Base-by-base conservation (phyloP, 2,329 filamentous ascomycete genomes). In the Aspergillus unguis region DNA sequence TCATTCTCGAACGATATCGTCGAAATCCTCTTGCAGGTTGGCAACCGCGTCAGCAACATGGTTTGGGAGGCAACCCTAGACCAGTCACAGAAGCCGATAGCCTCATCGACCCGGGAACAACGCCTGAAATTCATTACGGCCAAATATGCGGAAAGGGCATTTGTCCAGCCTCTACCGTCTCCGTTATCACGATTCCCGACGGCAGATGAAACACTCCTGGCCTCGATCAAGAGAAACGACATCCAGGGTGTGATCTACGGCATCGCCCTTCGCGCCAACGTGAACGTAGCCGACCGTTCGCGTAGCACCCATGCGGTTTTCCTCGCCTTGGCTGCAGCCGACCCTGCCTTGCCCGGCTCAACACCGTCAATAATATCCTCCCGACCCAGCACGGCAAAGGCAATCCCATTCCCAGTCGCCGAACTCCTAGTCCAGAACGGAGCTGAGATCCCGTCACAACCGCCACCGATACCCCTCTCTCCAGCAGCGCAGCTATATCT, bases 1-100 rank as follows among this genome's bases (percentile, higher is more conserved):
- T 96, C 92, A 0, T 99, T 99, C 70, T 97, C 94, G 3, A 87
- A 89, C 62, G 95, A 99, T 77, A 95, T 97, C 68, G 88, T 99
- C 69, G 95, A 99, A 68, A 81, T 99, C 44, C 80, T 99, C 38
- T 78, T 96, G 53, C 85, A 92, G 53, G 85, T 99, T 57, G 95
- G 95, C 57, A 99, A 99, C 69, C 85, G 92, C 46, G 85, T 96
- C 47, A 94, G 92, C 63, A 99, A 99, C 72, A 92, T 92, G 86
- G 81, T 99, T 23, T 99, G 92, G 90, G 94, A 99, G 75, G 86
- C 91, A 10, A 88, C 77, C 56, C 79, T 97, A 26, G 90, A 96
- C 54, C 80, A 81, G 26, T 75, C 80, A 5, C 65, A 82, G 42
- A 97, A 96, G 67, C 91, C 90, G 4, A 76, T 79, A 0, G 81